phyloP scores from a whole-genome alignment of 208 protist species.

The Trypanosoma mega region DNA sequence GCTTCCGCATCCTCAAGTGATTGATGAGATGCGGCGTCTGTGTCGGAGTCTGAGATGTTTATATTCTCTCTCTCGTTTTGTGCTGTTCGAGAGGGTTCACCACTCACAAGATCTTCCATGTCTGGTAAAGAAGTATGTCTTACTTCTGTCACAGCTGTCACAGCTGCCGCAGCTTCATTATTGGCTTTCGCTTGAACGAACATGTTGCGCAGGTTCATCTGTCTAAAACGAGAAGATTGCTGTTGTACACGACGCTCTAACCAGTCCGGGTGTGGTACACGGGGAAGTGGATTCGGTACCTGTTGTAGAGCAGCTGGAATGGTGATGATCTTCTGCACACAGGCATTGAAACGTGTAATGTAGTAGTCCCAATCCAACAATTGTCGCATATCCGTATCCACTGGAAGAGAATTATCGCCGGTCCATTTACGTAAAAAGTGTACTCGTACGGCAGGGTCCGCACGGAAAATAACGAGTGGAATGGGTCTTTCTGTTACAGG shows the following conservation, averaged over 20 bases:
- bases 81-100: neutral
- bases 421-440: slow-evolving; percentile 97
- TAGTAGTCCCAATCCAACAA: slow-evolving; percentile 99
- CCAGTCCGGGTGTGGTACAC: slow-evolving; percentile 98
- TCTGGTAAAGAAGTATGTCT: slow-evolving; percentile 21
- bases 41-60: slow-evolving; percentile 8
- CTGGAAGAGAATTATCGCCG: slow-evolving; percentile 61
- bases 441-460: slow-evolving; percentile 80
- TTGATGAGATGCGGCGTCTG: slow-evolving; percentile 27
- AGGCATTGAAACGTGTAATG: slow-evolving; percentile 93
- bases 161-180: neutral
- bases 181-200: slow-evolving; percentile 36
- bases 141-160: neutral
- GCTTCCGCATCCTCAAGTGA: slow-evolving; percentile 33
- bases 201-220: slow-evolving; percentile 65
- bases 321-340: slow-evolving; percentile 99
- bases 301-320: slow-evolving; percentile 98
- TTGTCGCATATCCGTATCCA: slow-evolving; percentile 75
- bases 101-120: slow-evolving; percentile 57
- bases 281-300: slow-evolving; percentile 96
- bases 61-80: neutral
- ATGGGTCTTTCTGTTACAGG: slow-evolving; percentile 98
- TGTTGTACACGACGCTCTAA: slow-evolving; percentile 91
- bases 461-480: slow-evolving; percentile 97
- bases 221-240: slow-evolving; percentile 74